Percentiles rank a stretch among this genome's conserved stretches.
Conservation (phyloP, 805 yeast genomes). For the Metschnikowia sp. region DNA sequence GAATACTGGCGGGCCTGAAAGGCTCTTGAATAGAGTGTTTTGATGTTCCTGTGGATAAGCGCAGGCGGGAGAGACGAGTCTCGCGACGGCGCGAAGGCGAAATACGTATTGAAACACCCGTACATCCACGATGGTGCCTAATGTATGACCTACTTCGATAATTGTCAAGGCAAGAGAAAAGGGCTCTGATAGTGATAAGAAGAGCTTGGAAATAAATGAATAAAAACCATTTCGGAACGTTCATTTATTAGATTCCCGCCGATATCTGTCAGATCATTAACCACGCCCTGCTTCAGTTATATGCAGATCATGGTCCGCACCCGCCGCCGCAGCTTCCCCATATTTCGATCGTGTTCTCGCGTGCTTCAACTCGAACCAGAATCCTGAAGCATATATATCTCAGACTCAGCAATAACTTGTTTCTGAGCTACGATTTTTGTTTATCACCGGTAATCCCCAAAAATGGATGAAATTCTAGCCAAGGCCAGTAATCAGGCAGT, state of each 20-base stretch:
- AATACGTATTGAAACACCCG: conserved; percentile 1
- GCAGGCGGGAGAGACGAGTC: background rate
- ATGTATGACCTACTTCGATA: no score
- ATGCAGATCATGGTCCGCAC: background rate
- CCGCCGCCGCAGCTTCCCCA: background rate
- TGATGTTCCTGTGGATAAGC: conserved; percentile 8
- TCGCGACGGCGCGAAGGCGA: conserved; percentile 6
- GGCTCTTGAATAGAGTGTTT: background rate
- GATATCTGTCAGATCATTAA: no score
- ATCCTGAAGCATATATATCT: no score
- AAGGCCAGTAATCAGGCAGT: conserved; percentile 75
- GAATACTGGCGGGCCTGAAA: background rate
- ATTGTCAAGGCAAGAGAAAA: no score
- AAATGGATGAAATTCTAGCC: conserved; percentile 42
- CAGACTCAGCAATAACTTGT: background rate
- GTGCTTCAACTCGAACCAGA: no score
- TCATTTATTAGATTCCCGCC: no score
- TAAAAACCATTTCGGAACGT: background rate
- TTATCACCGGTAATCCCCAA: no score
- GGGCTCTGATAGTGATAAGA: no score
- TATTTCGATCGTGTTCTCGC: background rate
- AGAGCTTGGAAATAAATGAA: no score
- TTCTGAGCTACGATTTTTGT: background rate
- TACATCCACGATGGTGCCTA: background rate
- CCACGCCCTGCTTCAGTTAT: background rate